These are phyloP conservation scores for Trichosanthes cucumerina DNA, from an alignment of 306 rosid genomes.

Conservation along the genomic window DNA sequence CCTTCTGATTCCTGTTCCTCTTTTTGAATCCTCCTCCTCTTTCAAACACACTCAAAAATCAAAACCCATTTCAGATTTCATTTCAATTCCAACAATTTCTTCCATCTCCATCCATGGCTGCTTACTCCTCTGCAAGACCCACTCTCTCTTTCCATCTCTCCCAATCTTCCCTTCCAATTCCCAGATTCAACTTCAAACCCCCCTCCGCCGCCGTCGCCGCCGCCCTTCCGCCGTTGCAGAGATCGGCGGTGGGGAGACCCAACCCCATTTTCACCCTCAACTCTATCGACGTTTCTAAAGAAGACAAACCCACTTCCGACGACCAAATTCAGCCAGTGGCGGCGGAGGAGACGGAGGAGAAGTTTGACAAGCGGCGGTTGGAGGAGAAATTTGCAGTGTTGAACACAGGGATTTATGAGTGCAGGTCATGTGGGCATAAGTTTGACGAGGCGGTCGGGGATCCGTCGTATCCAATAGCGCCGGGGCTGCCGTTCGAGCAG, in stretches of 20 bases:
- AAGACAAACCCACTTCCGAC: constrained; percentile 46
- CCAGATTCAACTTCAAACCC: constrained; percentile 26
- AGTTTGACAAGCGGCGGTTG: constrained; percentile 44
- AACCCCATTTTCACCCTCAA: constrained; percentile 13
- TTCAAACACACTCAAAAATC: background rate
- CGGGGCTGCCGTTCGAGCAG: constrained; percentile 65
- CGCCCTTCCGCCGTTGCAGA: constrained; percentile 10
- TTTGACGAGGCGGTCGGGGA: constrained; percentile 81
- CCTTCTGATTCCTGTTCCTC: constrained; percentile 39
- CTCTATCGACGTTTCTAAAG: constrained; percentile 72
- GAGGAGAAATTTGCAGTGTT: constrained; percentile 91
- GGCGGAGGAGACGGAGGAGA: background rate
- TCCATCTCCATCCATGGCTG: constrained; percentile 24
- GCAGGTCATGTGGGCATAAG: constrained; percentile 90
- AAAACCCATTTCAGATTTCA: background rate
- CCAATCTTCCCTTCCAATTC: constrained; percentile 26
- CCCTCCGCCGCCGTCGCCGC: background rate
- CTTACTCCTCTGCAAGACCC: constrained; percentile 43
- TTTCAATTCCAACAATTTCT: too few species aligned
- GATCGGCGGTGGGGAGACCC: constrained; percentile 7
- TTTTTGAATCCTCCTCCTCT: constrained; percentile 15
- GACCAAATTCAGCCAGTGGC: constrained; percentile 17
- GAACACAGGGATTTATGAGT: constrained; percentile 80
- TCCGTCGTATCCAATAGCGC: constrained; percentile 73
- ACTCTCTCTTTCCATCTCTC: constrained; percentile 46